These are phyloP conservation scores for Venturiaceae sp. DNA, from an alignment of 2,329 filamentous ascomycete species.

Conservation along the genomic window DNA sequence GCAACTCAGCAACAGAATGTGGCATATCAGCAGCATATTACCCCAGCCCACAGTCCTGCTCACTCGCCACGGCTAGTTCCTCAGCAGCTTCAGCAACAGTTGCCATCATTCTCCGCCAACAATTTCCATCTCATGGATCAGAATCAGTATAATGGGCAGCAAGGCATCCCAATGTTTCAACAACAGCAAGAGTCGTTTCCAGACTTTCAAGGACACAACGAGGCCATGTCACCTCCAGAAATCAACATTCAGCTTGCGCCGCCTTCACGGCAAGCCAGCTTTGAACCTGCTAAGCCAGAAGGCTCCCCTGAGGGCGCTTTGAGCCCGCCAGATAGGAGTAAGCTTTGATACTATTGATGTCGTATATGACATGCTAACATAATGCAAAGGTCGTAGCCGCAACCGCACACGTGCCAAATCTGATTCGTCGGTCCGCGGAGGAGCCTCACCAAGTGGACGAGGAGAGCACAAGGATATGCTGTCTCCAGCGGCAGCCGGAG, in stretches of 20 bases:
- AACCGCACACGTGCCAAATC: constrained; percentile 50
- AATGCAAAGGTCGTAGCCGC: constrained; percentile 37
- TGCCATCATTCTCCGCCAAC: constrained; percentile 37
- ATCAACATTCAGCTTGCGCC: constrained; percentile 93
- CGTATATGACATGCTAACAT: constrained; percentile 38
- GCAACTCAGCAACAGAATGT: constrained; percentile 20
- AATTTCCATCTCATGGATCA: constrained; percentile 39
- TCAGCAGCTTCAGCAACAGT: constrained; percentile 55
- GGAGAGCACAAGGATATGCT: constrained; percentile 26
- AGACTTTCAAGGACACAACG: constrained; percentile 42
- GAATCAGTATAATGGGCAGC: constrained; percentile 17
- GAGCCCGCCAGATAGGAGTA: constrained; percentile 63
- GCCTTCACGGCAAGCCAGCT: constrained; percentile 54
- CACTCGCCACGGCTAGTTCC: constrained; percentile 56
- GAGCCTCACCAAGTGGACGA: constrained; percentile 28
- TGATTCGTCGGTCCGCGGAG: constrained; percentile 43
- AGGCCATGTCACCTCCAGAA: constrained; percentile 79
- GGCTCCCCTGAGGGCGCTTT: constrained; percentile 57
- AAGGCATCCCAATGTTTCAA: constrained; percentile 42
- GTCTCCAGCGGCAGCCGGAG: constrained; percentile 30
- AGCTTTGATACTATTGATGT: constrained; percentile 20
- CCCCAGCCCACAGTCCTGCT: constrained; percentile 64
- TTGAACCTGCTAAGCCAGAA: constrained; percentile 57
- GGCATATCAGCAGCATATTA: constrained; percentile 27
- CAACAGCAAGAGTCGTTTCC: constrained; percentile 39